Base-by-base conservation (phyloP, 2,329 filamentous ascomycete species). In the Aspergillus tanneri region DNA sequence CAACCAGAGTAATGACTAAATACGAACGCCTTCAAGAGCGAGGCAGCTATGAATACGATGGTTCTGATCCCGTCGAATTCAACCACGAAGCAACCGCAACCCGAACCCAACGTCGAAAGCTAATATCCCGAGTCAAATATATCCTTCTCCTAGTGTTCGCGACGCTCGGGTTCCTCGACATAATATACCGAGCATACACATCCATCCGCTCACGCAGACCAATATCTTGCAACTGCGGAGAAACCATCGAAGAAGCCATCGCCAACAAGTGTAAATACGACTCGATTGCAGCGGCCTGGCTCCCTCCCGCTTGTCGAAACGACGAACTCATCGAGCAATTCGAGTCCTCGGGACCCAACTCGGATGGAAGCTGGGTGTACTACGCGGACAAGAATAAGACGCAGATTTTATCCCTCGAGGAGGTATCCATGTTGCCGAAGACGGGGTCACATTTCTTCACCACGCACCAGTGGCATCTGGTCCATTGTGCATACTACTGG, bases 401-500 rank as follows among this genome's bases (percentile, higher is more conserved):
- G 1, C 12, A 40, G 3, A 32, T 40, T 3, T 44, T 67, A 11
- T 54, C 36, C 21, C 23, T 49, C 10, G 28, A 44, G 5, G 43
- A 60, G 3, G 46, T 63, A 1, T 40, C 52, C 1, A 32, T 57
- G 37, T 39, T 68, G 40, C 58, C 48, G 21, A 55, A 57, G 43
- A 39, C 44, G 42, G 41, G 28, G 7, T 52, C 25, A 6, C 47
- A 35, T 10, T 63, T 62, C 40, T 63, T 51, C 28, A 39, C 52
- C 3, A 55, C 55, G 12, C 38, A 49, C 8, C 35, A 58, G 2
- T 70, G 67, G 66, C 66, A 70, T 47, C 43, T 65, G 0, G 52
- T 55, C 1, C 67, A 69, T 41, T 70, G 67, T 46, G 38, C 61
- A 3, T 68, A 61, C 23, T 68, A 68, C 49, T 70, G 67, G 67